A percentile compares a stretch with the other conserved stretches of the same genome.
These are phyloP conservation scores for Calonectria henricotiae DNA, from an alignment of 2,329 filamentous ascomycete species.

Conservation along the genomic window DNA sequence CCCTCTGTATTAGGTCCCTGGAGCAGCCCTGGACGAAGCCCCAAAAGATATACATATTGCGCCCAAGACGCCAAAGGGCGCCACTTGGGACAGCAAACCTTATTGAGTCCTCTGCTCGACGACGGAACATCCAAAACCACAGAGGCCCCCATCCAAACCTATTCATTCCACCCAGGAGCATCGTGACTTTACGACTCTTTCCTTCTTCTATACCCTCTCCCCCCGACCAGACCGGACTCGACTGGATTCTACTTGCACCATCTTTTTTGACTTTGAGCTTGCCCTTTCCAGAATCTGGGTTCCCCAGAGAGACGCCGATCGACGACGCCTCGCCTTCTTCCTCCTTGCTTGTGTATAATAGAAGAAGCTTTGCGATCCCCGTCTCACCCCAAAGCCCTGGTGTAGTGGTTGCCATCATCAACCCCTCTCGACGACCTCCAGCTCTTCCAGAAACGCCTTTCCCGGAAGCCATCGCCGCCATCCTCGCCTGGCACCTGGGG, in stretches of 20 bases:
- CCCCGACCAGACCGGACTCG: conserved; percentile 39
- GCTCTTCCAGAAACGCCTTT: conserved; percentile 37
- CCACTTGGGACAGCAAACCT: conserved; percentile 51
- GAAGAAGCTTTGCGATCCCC: conserved; percentile 39
- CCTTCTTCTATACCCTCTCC: conserved; percentile 43
- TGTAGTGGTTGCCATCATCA: conserved; percentile 34
- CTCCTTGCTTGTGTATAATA: conserved; percentile 30
- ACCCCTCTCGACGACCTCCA: conserved; percentile 35
- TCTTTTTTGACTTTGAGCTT: conserved; percentile 43
- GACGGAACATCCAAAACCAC: conserved; percentile 44
- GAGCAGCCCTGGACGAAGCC: conserved; percentile 37
- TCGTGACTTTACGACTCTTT: conserved; percentile 46
- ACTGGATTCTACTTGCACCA: conserved; percentile 36
- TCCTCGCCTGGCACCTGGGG: conserved; percentile 28
- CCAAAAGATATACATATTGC: conserved; percentile 51
- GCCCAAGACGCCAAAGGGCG: conserved; percentile 48
- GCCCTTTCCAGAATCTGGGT: conserved; percentile 33
- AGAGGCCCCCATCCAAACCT: conserved; percentile 39
- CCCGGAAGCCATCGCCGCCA: conserved; percentile 38
- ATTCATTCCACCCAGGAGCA: conserved; percentile 47
- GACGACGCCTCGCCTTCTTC: conserved; percentile 20
- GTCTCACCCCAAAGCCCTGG: conserved; percentile 18
- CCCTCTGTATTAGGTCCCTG: conserved; percentile 28
- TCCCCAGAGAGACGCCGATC: conserved; percentile 27
- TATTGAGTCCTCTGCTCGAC: conserved; percentile 51